These are phyloP conservation scores for Polymyxa betae DNA, from an alignment of 208 protist genomes.

Conservation along the genomic window DNA sequence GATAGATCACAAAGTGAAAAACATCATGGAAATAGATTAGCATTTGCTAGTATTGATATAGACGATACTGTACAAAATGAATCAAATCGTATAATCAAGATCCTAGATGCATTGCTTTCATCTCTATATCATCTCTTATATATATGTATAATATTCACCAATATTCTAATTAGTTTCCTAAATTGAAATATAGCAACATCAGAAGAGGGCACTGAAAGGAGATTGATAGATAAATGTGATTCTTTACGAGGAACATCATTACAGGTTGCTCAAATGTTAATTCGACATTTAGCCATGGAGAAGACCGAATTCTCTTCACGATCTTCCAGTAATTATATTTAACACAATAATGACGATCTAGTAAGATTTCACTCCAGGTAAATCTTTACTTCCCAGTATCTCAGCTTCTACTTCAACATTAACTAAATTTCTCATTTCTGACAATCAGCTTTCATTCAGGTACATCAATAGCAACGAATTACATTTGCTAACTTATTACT, in stretches of 20 bases:
- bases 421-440: not conserved
- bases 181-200: not conserved
- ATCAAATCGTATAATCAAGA: not conserved
- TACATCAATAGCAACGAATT: not conserved
- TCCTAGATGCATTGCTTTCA: conserved; percentile 12
- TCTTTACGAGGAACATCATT: not conserved
- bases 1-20: no score
- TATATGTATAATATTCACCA: not conserved
- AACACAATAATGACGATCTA: not conserved
- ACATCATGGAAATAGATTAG: no score
- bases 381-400: not conserved
- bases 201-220: not conserved
- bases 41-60: not conserved
- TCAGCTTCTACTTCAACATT: not conserved
- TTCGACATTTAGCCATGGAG: conserved; percentile 5
- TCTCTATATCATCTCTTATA: conserved; percentile 16
- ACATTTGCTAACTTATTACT: not conserved
- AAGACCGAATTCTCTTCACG: not conserved
- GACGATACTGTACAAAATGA: not conserved
- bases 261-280: not conserved
- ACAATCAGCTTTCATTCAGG: not conserved
- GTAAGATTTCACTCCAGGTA: not conserved
- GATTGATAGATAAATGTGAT: not conserved
- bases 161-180: not conserved
- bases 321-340: not conserved